A percentile compares a stretch with the other conserved stretches of the same genome.
These are phyloP conservation scores for Trypanosoma cruzi DNA, from an alignment of 208 protist species.

Conservation along the genomic window DNA sequence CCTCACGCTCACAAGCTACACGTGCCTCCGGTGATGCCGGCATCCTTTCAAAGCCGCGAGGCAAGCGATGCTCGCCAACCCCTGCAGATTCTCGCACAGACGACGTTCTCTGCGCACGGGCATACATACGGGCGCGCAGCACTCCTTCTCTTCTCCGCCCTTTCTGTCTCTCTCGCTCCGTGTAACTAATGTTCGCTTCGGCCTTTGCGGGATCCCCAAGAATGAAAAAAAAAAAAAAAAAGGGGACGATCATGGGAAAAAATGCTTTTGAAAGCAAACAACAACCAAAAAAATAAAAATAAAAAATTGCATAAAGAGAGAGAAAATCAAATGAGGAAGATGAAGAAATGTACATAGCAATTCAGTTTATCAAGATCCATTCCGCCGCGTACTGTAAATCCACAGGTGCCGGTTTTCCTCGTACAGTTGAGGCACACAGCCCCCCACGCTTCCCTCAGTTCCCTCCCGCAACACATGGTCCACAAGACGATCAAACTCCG, in stretches of 20 bases:
- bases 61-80: not conserved
- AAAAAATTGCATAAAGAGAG: not conserved
- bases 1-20: not conserved
- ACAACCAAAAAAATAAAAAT: too few relatives aligned
- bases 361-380: not conserved
- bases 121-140: not conserved
- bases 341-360: not conserved
- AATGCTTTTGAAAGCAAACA: not conserved
- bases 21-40: not conserved
- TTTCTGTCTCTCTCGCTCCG: not conserved
- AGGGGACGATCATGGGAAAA: not conserved
- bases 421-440: conserved; percentile 11
- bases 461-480: not conserved
- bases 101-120: not conserved
- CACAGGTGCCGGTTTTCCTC: conserved; percentile 4
- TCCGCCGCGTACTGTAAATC: not conserved
- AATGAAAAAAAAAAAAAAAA: too few relatives aligned
- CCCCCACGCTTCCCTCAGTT: conserved; percentile 16
- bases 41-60: not conserved
- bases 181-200: too few relatives aligned
- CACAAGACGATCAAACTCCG: conserved; percentile 24
- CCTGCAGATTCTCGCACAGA: not conserved
- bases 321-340: not conserved
- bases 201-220: too few relatives aligned
- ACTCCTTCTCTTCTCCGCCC: not conserved